Evolutionary conservation across 2,329 filamentous ascomycete genomes (phyloP).

Genomic region (Hypoxylon sp.): DNA sequence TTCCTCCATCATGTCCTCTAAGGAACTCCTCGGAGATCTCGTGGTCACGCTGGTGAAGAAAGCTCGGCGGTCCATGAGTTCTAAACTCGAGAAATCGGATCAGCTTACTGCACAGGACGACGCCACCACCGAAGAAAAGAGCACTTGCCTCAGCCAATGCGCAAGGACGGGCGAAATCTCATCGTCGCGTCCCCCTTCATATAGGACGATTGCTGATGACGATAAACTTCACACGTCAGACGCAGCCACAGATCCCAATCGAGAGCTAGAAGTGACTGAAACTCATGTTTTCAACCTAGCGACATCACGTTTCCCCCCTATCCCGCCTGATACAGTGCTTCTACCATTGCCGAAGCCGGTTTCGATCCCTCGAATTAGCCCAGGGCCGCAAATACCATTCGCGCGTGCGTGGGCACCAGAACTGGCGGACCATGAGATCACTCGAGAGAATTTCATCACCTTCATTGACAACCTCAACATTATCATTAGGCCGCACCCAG

Average conservation of each 20-base stretch:
- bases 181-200: slow-evolving; percentile 13
- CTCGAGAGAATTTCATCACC: slow-evolving; percentile 49
- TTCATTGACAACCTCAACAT: slow-evolving; percentile 58
- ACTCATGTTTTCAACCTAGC: slow-evolving; percentile 40
- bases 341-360: slow-evolving; percentile 43
- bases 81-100: slow-evolving; percentile 8
- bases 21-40: slow-evolving; percentile 28
- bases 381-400: slow-evolving; percentile 48
- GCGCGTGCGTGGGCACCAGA: slow-evolving; percentile 48
- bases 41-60: slow-evolving; percentile 27
- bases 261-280: slow-evolving; percentile 18
- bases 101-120: not conserved
- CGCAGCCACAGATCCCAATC: not conserved
- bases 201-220: slow-evolving; percentile 3
- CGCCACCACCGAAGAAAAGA: not conserved
- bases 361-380: slow-evolving; percentile 45
- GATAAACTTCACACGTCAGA: not conserved
- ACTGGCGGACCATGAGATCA: slow-evolving; percentile 47
- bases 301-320: slow-evolving; percentile 36
- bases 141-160: not conserved
- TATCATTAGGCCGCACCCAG: slow-evolving; percentile 52
- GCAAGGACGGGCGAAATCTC: not conserved
- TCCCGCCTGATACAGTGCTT: slow-evolving; percentile 18
- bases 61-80: slow-evolving; percentile 27
- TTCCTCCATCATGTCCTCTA: slow-evolving; percentile 34